A percentile compares a stretch with the other conserved stretches of the same genome.
These are phyloP conservation scores for Globisporangium spinosum DNA, from an alignment of 352 stramenopile genomes.

Conservation along the genomic window DNA sequence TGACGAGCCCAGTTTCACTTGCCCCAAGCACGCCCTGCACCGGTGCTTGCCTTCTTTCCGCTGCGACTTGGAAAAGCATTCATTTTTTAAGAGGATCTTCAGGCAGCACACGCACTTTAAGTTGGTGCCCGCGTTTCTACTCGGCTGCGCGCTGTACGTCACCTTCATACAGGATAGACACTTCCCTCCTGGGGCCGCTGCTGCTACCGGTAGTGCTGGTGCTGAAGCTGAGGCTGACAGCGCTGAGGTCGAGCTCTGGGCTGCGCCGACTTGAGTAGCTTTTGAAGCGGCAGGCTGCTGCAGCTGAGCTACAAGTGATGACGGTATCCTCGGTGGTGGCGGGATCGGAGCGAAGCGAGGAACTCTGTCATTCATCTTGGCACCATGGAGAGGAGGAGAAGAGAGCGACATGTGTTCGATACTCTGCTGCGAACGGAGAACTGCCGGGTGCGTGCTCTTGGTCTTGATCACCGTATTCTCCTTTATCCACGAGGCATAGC, in stretches of 20 bases:
- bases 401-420: too few relatives aligned
- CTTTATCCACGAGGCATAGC: not conserved
- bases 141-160: not conserved
- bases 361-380: too few relatives aligned
- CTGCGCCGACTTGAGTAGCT: not conserved
- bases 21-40: slow-evolving; percentile 7
- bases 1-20: not conserved
- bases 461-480: not conserved
- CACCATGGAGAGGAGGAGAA: too few relatives aligned
- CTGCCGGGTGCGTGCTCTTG: not conserved
- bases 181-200: not conserved
- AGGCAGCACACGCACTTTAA: slow-evolving; percentile 2
- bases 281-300: not conserved
- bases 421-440: too few relatives aligned
- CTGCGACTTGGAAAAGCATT: slow-evolving; percentile 8
- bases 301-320: not conserved
- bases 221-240: not conserved
- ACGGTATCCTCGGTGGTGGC: not conserved
- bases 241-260: not conserved
- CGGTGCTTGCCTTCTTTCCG: not conserved
- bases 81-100: not conserved
- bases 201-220: not conserved
- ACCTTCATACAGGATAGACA: not conserved
- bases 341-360: too few relatives aligned
- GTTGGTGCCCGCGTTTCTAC: not conserved